These are phyloP conservation scores for Omphalotus guepiniiformis DNA, from an alignment of 768 basidiomycete genomes.

Conservation along the genomic window DNA sequence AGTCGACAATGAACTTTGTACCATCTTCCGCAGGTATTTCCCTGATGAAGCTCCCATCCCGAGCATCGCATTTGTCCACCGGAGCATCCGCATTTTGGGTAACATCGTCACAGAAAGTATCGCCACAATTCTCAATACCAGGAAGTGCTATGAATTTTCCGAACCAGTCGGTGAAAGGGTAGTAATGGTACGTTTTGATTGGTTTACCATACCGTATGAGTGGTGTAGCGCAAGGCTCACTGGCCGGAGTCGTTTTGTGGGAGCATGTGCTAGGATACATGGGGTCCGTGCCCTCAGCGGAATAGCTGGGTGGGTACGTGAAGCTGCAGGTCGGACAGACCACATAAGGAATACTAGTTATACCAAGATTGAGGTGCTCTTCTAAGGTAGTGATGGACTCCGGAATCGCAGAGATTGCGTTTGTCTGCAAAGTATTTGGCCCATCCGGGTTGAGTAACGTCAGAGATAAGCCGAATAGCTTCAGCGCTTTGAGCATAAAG, in stretches of 20 bases:
- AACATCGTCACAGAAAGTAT: conserved; percentile 1
- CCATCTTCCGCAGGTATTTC: not conserved
- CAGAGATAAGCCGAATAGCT: not conserved
- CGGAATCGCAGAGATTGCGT: not conserved
- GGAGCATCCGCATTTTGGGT: not conserved
- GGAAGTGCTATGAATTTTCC: conserved; percentile 3
- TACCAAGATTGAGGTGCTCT: conserved; percentile 1
- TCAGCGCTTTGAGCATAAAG: not conserved
- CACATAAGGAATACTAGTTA: not conserved
- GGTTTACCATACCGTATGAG: not conserved
- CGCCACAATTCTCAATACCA: not conserved
- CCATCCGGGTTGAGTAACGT: not conserved
- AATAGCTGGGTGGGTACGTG: not conserved
- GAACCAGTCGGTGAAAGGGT: conserved; percentile 9
- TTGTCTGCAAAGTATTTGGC: not conserved
- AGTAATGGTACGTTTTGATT: conserved; percentile 4
- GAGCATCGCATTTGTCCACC: not conserved
- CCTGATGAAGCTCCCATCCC: not conserved
- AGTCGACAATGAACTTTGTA: not conserved
- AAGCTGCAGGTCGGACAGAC: conserved; percentile 3
- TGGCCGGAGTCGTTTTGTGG: not conserved
- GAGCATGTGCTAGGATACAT: conserved; percentile 1
- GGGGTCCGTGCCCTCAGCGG: not conserved
- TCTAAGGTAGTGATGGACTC: not conserved
- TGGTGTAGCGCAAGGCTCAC: not conserved